Percentiles rank a stretch among this genome's conserved stretches.
Evolutionary conservation across 2,329 filamentous ascomycete species (phyloP).

Genomic region (Diplodia intermedia): DNA sequence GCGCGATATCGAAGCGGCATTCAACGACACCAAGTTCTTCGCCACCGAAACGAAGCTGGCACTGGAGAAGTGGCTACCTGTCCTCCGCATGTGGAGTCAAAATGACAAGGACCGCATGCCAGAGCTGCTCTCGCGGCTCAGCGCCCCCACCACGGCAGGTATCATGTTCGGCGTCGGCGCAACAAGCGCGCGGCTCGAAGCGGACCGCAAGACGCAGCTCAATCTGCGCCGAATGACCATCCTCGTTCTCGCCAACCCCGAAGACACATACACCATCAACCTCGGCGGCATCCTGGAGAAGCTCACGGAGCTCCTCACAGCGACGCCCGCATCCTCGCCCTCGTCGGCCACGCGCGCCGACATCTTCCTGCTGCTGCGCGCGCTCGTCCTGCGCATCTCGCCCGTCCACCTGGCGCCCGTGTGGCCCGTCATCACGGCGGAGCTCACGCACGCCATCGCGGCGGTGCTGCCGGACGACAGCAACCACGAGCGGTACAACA

Average conservation of each 20-base stretch:
- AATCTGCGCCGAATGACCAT: conserved; percentile 84
- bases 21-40: conserved; percentile 90
- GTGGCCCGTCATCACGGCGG: conserved; percentile 89
- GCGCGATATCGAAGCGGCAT: conserved; percentile 89
- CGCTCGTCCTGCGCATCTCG: conserved; percentile 79
- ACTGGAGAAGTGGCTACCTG: conserved; percentile 77
- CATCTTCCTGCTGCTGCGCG: conserved; percentile 85
- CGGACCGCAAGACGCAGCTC: conserved; percentile 89
- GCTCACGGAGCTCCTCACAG: conserved; percentile 82
- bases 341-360: conserved; percentile 89
- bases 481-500: conserved; percentile 78
- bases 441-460: conserved; percentile 80
- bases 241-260: conserved; percentile 75
- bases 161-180: conserved; percentile 99
- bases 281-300: conserved; percentile 78
- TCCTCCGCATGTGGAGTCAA: conserved; percentile 83
- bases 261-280: conserved; percentile 81
- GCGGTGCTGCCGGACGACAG: conserved; percentile 66
- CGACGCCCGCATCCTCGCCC: conserved; percentile 86
- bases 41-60: conserved; percentile 70
- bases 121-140: conserved; percentile 79
- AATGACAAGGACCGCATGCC: conserved; percentile 87
- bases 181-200: conserved; percentile 89
- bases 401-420: conserved; percentile 80
- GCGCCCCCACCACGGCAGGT: conserved; percentile 86